Evolutionary conservation across 2,329 filamentous ascomycete genomes (phyloP).

Genomic region (Venturia oleaginea): DNA sequence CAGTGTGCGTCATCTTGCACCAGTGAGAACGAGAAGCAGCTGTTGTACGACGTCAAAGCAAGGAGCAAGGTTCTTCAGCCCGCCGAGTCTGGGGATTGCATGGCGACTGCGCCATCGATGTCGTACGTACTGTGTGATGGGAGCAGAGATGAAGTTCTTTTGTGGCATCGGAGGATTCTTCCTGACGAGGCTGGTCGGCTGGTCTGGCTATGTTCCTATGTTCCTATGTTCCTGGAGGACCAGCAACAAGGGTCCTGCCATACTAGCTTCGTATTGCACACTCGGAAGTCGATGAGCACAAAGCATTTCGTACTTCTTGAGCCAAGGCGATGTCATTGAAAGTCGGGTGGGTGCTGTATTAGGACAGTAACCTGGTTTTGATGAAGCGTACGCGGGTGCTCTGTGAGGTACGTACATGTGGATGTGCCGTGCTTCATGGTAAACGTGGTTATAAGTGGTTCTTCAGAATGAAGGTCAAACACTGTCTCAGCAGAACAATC

Average conservation of each 20-base stretch:
- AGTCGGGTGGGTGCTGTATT: not conserved
- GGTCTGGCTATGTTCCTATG: not conserved
- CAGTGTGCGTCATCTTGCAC: not conserved
- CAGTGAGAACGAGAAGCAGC: not conserved
- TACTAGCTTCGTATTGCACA: not conserved
- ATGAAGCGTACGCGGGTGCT: not conserved
- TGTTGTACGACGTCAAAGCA: not conserved
- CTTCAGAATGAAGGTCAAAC: not conserved
- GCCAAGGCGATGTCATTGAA: not conserved
- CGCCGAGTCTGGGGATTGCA: not conserved
- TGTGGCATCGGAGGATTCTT: not conserved
- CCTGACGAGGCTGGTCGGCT: not conserved
- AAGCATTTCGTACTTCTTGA: not conserved
- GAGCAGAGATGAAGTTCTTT: not conserved
- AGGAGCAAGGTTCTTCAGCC: not conserved
- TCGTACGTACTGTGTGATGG: not conserved
- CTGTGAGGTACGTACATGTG: not conserved
- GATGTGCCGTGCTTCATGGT: not conserved
- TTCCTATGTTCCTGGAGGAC: not conserved
- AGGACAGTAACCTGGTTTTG: not conserved
- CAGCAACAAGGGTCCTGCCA: conserved; percentile 1
- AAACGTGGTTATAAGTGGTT: not conserved
- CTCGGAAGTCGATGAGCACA: not conserved
- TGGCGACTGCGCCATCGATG: conserved; percentile 1
- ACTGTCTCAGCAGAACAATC: not conserved